These are phyloP conservation scores for Eremomyces bilateralis DNA, from an alignment of 495 filamentous ascomycete species.

Conservation along the genomic window DNA sequence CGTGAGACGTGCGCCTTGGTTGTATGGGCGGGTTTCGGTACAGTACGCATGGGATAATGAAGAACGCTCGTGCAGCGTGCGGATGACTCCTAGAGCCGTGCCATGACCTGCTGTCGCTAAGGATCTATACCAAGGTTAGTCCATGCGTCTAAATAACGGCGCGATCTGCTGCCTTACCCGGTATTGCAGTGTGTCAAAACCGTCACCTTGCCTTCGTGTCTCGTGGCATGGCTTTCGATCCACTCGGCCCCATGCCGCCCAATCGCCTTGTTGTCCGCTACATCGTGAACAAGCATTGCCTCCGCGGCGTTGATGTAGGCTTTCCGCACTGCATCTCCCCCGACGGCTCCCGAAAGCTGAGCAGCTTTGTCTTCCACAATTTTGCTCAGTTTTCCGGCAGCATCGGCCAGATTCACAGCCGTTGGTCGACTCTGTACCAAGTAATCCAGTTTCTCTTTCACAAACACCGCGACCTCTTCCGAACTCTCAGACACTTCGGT, in stretches of 20 bases:
- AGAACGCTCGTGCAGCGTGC: constrained; percentile 44
- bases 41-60: constrained; percentile 66
- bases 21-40: constrained; percentile 93
- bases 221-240: constrained; percentile 32
- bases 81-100: constrained; percentile 84
- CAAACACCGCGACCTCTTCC: constrained; percentile 40
- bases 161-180: constrained; percentile 31
- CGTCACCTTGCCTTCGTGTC: constrained; percentile 27
- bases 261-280: constrained; percentile 66
- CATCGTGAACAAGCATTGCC: constrained; percentile 69
- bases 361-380: constrained; percentile 24
- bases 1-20: constrained; percentile 86
- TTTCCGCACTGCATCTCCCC: constrained; percentile 27
- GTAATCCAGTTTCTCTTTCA: constrained; percentile 55
- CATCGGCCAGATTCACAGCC: constrained; percentile 84
- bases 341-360: constrained; percentile 12
- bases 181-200: constrained; percentile 96
- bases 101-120: constrained; percentile 93
- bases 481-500: constrained; percentile 19
- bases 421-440: constrained; percentile 75
- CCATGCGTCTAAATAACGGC: not conserved
- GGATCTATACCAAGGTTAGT: constrained; percentile 30
- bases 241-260: constrained; percentile 67
- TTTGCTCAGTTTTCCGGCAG: constrained; percentile 52
- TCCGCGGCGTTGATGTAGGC: constrained; percentile 63